Base-by-base conservation (phyloP, 1,284 basidiomycete species). In the Hemileia vastatrix region DNA sequence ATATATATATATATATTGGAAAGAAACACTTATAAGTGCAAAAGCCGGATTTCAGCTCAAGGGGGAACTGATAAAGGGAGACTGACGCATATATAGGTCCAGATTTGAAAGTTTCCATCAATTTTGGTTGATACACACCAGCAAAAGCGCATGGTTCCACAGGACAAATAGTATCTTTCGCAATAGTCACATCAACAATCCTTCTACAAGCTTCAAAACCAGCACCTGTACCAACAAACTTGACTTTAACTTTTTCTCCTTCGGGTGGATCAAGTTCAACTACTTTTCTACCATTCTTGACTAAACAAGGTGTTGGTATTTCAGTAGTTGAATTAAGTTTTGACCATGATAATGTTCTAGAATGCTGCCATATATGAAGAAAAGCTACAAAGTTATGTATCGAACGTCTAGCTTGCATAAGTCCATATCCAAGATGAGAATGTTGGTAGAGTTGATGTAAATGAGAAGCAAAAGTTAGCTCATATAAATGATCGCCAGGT, bases 101-200 rank as follows among this genome's bases (percentile, higher is more conserved):
- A 1, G 70, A 68, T 8, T 67, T 70, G 83, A 97, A 97, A 4
- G 89, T 87, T 67, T 94, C 87, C 67, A 89, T 81, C 27, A 97
- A 81, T n/a, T 87, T 87, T 0, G 94, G 95, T 76, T 97, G 94
- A 79, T 98, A 97, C 27, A 96, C 90, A 40, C 94, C 94, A 69
- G 90, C 87, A 79, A 98, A 98, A 1, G 93, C 91, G 77, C 94
- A 98, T 0, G 92, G 92, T 75, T 88, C 89, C 70, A 85, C 80
- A 71, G 85, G 84, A 77, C 95, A 97, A 55, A 91, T 82, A 83
- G 91, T 85, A 71, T 98, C 90, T 79, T 98, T 98, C 54, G 90
- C 91, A 83, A 98, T 86, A 67, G 95, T 88, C 63, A 97, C 81
- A 77, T 95, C 86, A 50, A 97, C 80, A 5, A 96, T 76, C 52